Evolutionary conservation across 768 basidiomycete species (phyloP).

Genomic region (Holtermannia corniformis): DNA sequence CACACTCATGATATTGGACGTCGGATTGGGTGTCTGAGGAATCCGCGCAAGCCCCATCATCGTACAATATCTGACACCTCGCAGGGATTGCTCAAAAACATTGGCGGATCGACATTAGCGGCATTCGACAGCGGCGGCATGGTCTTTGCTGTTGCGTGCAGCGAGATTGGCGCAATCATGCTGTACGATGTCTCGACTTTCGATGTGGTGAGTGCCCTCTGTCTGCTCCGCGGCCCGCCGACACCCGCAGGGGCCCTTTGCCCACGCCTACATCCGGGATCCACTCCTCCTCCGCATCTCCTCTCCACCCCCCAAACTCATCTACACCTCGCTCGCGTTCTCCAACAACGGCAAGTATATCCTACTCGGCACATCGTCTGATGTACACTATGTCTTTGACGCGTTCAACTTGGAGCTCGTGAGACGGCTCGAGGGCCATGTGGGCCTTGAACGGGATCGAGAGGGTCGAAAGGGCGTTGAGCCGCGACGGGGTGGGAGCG

Average conservation of each 20-base stretch:
- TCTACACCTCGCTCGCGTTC: slow-evolving; percentile 84
- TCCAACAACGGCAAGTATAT: slow-evolving; percentile 83
- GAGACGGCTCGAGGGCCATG: slow-evolving; percentile 74
- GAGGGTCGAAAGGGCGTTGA: slow-evolving; percentile 46
- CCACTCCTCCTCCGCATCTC: slow-evolving; percentile 62
- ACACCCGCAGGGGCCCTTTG: slow-evolving; percentile 58
- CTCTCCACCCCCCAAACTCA: slow-evolving; percentile 77
- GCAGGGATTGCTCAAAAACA: slow-evolving; percentile 32
- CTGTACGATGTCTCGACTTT: slow-evolving; percentile 23
- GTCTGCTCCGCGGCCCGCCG: not conserved
- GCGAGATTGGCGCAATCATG: slow-evolving; percentile 24
- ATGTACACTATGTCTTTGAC: slow-evolving; percentile 88
- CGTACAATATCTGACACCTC: not conserved
- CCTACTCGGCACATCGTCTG: slow-evolving; percentile 82
- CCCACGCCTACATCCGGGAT: slow-evolving; percentile 72
- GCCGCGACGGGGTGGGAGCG: slow-evolving; percentile 68
- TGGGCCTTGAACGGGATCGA: slow-evolving; percentile 66
- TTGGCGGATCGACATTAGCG: slow-evolving; percentile 34
- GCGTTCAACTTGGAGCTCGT: slow-evolving; percentile 76
- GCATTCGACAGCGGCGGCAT: slow-evolving; percentile 31
- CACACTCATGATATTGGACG: no score
- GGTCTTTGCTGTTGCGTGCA: slow-evolving; percentile 33
- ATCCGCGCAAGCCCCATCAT: no score
- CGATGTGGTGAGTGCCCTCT: slow-evolving; percentile 24
- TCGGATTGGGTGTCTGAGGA: no score